These are phyloP conservation scores for Fusarium miscanthi DNA, from an alignment of 2,329 filamentous ascomycete genomes.

Conservation along the genomic window DNA sequence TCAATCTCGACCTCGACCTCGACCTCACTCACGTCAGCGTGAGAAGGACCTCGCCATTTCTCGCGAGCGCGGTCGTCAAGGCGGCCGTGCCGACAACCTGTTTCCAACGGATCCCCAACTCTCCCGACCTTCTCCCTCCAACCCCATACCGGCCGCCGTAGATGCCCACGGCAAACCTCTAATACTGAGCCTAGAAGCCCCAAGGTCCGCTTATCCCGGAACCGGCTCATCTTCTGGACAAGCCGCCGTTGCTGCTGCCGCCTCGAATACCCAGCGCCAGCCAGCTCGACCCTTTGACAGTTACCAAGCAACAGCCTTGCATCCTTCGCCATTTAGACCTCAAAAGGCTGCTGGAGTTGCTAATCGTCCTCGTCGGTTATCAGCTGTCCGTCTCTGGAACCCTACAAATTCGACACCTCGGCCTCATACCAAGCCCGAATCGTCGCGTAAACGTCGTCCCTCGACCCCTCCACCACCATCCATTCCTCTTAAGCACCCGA, in stretches of 20 bases:
- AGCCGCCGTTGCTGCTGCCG: conserved; percentile 34
- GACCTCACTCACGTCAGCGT: conserved; percentile 38
- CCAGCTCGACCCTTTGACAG: conserved; percentile 18
- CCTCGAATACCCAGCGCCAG: conserved; percentile 32
- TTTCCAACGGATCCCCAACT: conserved; percentile 63
- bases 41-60: conserved; percentile 44
- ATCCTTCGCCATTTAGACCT: conserved; percentile 56
- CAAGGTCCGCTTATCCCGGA: conserved; percentile 49
- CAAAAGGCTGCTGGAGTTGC: conserved; percentile 47
- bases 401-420: conserved; percentile 69
- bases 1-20: background rate
- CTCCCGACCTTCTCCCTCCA: conserved; percentile 44
- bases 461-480: conserved; percentile 66
- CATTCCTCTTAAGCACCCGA: conserved; percentile 61
- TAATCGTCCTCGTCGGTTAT: conserved; percentile 54
- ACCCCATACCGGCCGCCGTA: conserved; percentile 45
- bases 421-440: conserved; percentile 40
- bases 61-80: conserved; percentile 57
- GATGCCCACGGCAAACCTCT: conserved; percentile 45
- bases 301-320: conserved; percentile 32
- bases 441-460: conserved; percentile 56
- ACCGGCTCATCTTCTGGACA: conserved; percentile 28
- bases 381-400: conserved; percentile 68
- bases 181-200: conserved; percentile 45
- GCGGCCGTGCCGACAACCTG: conserved; percentile 56